A percentile compares a stretch with the other conserved stretches of the same genome.
Conservation (phyloP, 768 basidiomycete species). For the Fibroporia radiculosa region DNA sequence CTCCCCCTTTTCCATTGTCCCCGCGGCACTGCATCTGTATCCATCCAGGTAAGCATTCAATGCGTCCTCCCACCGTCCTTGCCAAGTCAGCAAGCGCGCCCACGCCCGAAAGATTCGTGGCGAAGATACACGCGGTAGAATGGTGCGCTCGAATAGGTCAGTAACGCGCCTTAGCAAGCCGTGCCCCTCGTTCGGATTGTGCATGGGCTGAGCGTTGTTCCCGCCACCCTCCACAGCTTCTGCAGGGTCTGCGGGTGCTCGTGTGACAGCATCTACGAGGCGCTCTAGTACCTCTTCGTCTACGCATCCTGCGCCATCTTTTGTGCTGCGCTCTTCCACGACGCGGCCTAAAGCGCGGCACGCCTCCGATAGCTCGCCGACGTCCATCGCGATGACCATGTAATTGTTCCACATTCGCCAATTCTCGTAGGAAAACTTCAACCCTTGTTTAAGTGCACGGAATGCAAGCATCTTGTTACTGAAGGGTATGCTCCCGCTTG, state of each 20-base stretch:
- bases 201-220: conserved; percentile 17
- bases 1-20: conserved; percentile 57
- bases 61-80: conserved; percentile 65
- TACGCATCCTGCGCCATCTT: conserved; percentile 47
- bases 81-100: conserved; percentile 72
- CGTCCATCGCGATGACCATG: conserved; percentile 87
- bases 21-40: conserved; percentile 65
- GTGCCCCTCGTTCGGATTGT: conserved; percentile 55
- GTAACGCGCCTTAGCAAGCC: conserved; percentile 61
- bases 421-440: conserved; percentile 78
- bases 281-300: conserved; percentile 87
- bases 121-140: conserved; percentile 77
- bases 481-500: conserved; percentile 39
- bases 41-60: conserved; percentile 79
- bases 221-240: conserved; percentile 24
- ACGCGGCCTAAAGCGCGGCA: conserved; percentile 77
- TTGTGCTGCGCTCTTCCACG: conserved; percentile 61
- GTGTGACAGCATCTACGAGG: conserved; percentile 80
- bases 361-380: conserved; percentile 87
- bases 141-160: conserved; percentile 65
- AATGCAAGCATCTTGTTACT: conserved; percentile 83
- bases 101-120: conserved; percentile 78
- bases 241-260: conserved; percentile 34
- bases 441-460: conserved; percentile 85
- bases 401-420: conserved; percentile 99